A percentile compares a stretch with the other conserved stretches of the same genome.
These are phyloP conservation scores for Puccinia triticina DNA, from an alignment of 1,284 basidiomycete genomes.

Conservation along the genomic window DNA sequence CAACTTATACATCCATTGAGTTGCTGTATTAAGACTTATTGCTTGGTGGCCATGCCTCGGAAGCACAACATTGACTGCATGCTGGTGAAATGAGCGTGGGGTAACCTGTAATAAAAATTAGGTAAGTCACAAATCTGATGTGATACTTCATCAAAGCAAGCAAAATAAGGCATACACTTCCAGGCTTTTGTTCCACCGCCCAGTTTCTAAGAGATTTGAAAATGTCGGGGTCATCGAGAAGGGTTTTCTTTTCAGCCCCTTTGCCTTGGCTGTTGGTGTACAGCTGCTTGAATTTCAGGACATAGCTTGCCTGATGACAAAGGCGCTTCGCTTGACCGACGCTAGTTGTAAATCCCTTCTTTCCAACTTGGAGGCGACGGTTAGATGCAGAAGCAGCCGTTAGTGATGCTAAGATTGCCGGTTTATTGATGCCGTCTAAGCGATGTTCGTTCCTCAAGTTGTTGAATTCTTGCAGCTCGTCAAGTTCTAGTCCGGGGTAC, in stretches of 20 bases:
- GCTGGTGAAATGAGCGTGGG: not conserved
- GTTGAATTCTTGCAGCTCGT: slow-evolving; percentile 21
- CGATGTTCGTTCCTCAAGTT: not conserved
- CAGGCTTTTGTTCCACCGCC: slow-evolving; percentile 23
- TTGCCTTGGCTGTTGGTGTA: not conserved
- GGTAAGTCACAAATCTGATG: not conserved
- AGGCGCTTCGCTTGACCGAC: slow-evolving; percentile 5
- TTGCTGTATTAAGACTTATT: slow-evolving; percentile 8
- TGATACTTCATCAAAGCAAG: not conserved
- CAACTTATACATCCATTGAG: slow-evolving; percentile 26
- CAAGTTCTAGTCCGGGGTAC: slow-evolving; percentile 1
- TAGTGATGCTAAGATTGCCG: slow-evolving; percentile 20
- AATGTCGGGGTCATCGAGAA: not conserved
- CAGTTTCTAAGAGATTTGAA: slow-evolving; percentile 3
- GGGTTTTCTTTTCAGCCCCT: not conserved
- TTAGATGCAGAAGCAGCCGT: slow-evolving; percentile 3
- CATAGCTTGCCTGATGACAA: not conserved
- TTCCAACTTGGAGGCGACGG: not conserved
- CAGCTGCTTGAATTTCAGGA: slow-evolving; percentile 12
- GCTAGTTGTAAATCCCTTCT: not conserved
- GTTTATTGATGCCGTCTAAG: not conserved
- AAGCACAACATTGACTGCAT: slow-evolving; percentile 15
- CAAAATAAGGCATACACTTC: not conserved
- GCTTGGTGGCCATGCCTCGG: not conserved
- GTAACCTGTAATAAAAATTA: not conserved